These are phyloP conservation scores for Geotrichum fermentans DNA, from an alignment of 1,139 yeast genomes.

Conservation along the genomic window DNA sequence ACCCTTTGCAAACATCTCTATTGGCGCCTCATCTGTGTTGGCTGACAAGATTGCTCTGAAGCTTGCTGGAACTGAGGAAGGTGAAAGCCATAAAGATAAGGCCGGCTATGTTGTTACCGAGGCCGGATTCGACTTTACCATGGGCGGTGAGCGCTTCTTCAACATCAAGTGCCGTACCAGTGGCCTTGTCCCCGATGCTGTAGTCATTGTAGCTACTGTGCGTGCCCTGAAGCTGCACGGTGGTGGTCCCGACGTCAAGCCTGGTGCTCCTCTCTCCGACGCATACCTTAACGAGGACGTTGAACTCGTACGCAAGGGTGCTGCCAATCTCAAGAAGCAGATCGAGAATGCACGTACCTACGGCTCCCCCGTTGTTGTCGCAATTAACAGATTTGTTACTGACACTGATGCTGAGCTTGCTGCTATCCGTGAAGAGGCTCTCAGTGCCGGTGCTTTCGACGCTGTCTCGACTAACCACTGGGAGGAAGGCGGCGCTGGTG, in stretches of 20 bases:
- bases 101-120: slow-evolving; percentile 93
- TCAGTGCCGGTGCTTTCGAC: slow-evolving; percentile 88
- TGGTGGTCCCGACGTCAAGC: slow-evolving; percentile 96
- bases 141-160: slow-evolving; percentile 98
- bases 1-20: slow-evolving; percentile 95
- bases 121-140: slow-evolving; percentile 97
- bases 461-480: slow-evolving; percentile 95
- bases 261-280: slow-evolving; percentile 85
- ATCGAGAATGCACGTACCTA: slow-evolving; percentile 79
- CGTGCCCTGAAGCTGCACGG: slow-evolving; percentile 97
- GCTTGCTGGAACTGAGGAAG: slow-evolving; percentile 68
- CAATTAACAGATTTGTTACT: slow-evolving; percentile 85
- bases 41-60: slow-evolving; percentile 95
- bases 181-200: slow-evolving; percentile 85
- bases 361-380: slow-evolving; percentile 92
- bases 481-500: slow-evolving; percentile 98
- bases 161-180: slow-evolving; percentile 94
- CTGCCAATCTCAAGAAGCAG: slow-evolving; percentile 87
- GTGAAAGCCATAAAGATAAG: slow-evolving; percentile 51
- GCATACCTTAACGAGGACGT: slow-evolving; percentile 82
- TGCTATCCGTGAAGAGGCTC: slow-evolving; percentile 73
- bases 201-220: slow-evolving; percentile 94
- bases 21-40: slow-evolving; percentile 85
- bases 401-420: slow-evolving; percentile 83
- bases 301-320: slow-evolving; percentile 77